Conservation (phyloP, 768 basidiomycete genomes). For the Xanthoconium stramineum region DNA sequence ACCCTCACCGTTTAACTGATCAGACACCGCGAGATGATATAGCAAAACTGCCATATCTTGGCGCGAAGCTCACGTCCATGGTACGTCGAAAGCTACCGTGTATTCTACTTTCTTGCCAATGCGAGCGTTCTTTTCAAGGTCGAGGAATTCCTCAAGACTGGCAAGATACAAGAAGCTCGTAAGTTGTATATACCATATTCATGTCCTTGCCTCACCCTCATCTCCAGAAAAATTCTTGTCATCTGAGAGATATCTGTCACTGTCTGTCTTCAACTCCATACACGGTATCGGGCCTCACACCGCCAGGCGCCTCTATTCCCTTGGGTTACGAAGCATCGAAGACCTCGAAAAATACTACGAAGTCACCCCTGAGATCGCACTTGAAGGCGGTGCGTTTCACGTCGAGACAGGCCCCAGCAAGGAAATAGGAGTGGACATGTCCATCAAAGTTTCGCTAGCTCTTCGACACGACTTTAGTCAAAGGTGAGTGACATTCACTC, state of each 20-base stretch:
- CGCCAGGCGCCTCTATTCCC: constrained; percentile 61
- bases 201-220: neutral
- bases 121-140: constrained; percentile 39
- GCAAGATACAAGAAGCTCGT: constrained; percentile 59
- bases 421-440: constrained; percentile 32
- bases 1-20: constrained; percentile 41
- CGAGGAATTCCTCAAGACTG: constrained; percentile 55
- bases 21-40: constrained; percentile 38
- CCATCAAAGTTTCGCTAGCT: constrained; percentile 57
- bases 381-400: constrained; percentile 21
- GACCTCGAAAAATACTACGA: constrained; percentile 67
- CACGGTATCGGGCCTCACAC: constrained; percentile 75
- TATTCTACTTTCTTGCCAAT: neutral
- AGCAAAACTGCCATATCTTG: constrained; percentile 44
- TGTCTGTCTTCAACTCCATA: constrained; percentile 58
- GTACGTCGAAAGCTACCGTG: constrained; percentile 23
- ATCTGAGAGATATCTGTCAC: constrained; percentile 52
- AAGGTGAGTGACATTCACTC: constrained; percentile 32
- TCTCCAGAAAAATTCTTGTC: constrained; percentile 44
- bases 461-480: constrained; percentile 55
- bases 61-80: constrained; percentile 51
- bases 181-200: constrained; percentile 14
- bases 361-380: constrained; percentile 36
- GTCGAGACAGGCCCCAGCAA: constrained; percentile 14
- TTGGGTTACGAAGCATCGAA: constrained; percentile 62